phyloP scores from a whole-genome alignment of 2,329 filamentous ascomycete genomes.

The Diaporthe eres region DNA sequence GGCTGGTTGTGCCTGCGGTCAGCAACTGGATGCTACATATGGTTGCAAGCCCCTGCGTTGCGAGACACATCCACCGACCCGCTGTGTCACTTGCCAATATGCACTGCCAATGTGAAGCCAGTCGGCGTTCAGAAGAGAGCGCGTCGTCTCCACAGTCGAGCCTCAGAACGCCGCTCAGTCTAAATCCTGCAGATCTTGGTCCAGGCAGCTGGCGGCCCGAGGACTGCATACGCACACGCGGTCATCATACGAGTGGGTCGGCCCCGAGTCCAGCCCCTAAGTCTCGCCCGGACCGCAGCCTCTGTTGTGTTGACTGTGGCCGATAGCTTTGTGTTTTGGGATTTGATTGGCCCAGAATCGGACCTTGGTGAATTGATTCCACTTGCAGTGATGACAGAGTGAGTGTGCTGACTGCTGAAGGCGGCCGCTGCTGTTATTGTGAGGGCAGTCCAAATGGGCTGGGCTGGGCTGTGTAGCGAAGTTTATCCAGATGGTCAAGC shows the following conservation, averaged over 20 bases:
- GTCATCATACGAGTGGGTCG: constrained; percentile 22
- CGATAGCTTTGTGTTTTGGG: background rate
- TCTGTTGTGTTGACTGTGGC: background rate
- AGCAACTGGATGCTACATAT: constrained; percentile 10
- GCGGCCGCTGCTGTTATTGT: constrained; percentile 29
- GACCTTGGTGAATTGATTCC: background rate
- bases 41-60: constrained; percentile 15
- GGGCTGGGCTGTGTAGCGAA: background rate
- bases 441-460: background rate
- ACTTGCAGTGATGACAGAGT: constrained; percentile 12
- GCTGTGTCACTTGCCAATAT: constrained; percentile 13
- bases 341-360: background rate
- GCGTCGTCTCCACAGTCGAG: constrained; percentile 22
- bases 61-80: constrained; percentile 6
- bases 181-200: constrained; percentile 25
- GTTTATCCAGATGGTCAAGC: background rate
- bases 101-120: constrained; percentile 11
- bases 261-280: constrained; percentile 27
- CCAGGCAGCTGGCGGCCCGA: constrained; percentile 36
- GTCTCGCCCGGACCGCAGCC: constrained; percentile 20
- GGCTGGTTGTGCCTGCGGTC: background rate
- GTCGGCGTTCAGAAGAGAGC: constrained; percentile 8
- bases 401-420: background rate
- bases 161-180: constrained; percentile 18
- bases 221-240: constrained; percentile 32